A percentile compares a stretch with the other conserved stretches of the same genome.
phyloP scores from a whole-genome alignment of 768 basidiomycete species.

The Coprinopsis sp. region DNA sequence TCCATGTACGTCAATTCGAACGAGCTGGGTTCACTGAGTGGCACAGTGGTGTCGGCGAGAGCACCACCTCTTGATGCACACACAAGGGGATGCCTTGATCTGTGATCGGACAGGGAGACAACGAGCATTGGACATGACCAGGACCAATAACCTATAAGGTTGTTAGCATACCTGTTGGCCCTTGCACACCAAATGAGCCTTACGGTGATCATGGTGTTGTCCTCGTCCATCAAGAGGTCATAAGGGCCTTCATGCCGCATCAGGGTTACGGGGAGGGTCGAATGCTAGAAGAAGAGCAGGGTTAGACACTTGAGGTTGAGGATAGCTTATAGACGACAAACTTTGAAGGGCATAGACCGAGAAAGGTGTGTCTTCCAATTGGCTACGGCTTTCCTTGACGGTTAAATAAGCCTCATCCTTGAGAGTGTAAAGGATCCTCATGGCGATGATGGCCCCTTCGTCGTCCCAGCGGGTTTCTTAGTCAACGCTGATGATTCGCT shows the following conservation, averaged over 20 bases:
- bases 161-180: neutral
- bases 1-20: constrained; percentile 18
- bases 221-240: constrained; percentile 57
- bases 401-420: constrained; percentile 63
- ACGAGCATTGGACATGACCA: constrained; percentile 66
- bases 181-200: constrained; percentile 20
- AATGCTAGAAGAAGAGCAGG: constrained; percentile 46
- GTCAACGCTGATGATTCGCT: constrained; percentile 30
- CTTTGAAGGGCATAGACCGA: constrained; percentile 71
- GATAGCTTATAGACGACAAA: constrained; percentile 35
- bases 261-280: constrained; percentile 58
- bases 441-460: constrained; percentile 57
- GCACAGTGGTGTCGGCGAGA: constrained; percentile 25
- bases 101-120: constrained; percentile 62
- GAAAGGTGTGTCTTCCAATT: constrained; percentile 69
- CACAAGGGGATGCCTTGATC: constrained; percentile 65
- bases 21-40: constrained; percentile 23
- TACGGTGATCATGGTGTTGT: constrained; percentile 81
- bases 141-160: constrained; percentile 67
- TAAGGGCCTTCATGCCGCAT: constrained; percentile 71
- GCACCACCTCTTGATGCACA: constrained; percentile 60
- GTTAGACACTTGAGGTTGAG: neutral
- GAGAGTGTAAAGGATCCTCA: constrained; percentile 66
- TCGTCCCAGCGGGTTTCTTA: constrained; percentile 53
- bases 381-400: constrained; percentile 59